Evolutionary conservation across 495 filamentous ascomycete species (phyloP), one percentile per base, ranked within the genome.

Genomic region (Podospora conica): DNA sequence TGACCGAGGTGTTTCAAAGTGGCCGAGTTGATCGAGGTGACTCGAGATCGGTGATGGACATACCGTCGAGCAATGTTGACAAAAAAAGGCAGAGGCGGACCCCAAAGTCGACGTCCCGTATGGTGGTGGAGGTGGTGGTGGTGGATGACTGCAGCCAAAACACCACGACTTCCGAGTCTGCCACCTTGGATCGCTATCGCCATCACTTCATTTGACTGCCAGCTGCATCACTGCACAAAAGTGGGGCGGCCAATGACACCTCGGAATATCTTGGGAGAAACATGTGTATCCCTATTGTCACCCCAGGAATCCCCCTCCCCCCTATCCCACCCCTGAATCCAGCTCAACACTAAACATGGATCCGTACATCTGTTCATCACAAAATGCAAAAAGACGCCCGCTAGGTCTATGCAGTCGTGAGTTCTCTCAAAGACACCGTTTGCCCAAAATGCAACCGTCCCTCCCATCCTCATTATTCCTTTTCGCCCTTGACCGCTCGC

Each of bases 341-440:
- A 48, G 40, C 12, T 12, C 48, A 53, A 53, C 57, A 12, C 29
- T 48, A 48, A 48, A n/a, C 40, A 48, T 48, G 40, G 40, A 48
- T 48, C 40, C 40, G 18, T 48, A 48, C 40, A n/a, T 48, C 15
- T 48, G 40, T 48, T 31, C 33, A 40, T 40, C 10, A 57, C 55
- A 21, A 28, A 63, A 29, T 55, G 55, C 7, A 31, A 56, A 27
- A 63, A 55, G 61, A 29, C 63, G 55, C 63, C 63, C 63, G 63
- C 63, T 64, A 48, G 63, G 63, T 64, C 63, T 64, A 57, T 64
- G 21, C 31, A 55, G 27, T 27, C 55, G 55, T 57, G 21, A 57
- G 40, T 48, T 18, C 25, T 48, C 40, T 31, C 18, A 48, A 48
- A 48, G 40, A 48, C 40, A 48, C 40, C 40, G 40, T 48, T 48